These are phyloP conservation scores for Teratosphaeriaceae sp. DNA, from an alignment of 2,329 filamentous ascomycete species.

Conservation along the genomic window DNA sequence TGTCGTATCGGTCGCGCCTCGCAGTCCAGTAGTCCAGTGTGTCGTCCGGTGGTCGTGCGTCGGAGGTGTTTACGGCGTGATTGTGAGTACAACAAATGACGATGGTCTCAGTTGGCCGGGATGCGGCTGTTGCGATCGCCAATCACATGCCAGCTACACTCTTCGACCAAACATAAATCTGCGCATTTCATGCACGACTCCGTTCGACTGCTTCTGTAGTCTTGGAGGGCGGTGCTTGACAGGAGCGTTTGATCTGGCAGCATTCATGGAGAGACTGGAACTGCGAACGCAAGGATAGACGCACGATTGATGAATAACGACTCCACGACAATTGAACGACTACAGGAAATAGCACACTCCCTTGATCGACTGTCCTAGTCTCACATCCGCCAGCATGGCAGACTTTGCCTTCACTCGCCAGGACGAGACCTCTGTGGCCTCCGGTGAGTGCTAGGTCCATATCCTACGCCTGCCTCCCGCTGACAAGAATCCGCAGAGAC, in stretches of 20 bases:
- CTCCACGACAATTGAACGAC: too few relatives aligned
- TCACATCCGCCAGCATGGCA: slow-evolving; percentile 18
- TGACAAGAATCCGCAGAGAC: slow-evolving; percentile 20
- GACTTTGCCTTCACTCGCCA: slow-evolving; percentile 30
- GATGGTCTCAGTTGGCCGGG: not conserved
- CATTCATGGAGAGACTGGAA: too few relatives aligned
- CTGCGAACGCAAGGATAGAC: too few relatives aligned
- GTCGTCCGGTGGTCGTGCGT: not conserved
- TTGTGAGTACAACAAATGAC: not conserved
- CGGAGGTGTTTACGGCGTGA: too few relatives aligned
- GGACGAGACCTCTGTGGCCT: slow-evolving; percentile 25
- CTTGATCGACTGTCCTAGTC: not conserved
- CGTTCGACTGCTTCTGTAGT: too few relatives aligned
- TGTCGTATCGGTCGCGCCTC: not conserved
- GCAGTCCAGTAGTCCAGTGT: not conserved
- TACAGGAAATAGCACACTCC: too few relatives aligned
- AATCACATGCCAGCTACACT: not conserved
- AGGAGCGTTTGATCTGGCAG: too few relatives aligned
- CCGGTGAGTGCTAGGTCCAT: slow-evolving; percentile 13
- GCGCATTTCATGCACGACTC: not conserved
- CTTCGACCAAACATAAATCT: not conserved
- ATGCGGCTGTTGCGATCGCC: not conserved
- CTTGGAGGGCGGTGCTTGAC: too few relatives aligned
- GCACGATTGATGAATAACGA: too few relatives aligned
- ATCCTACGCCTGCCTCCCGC: not conserved